A percentile compares a stretch with the other conserved stretches of the same genome.
Evolutionary conservation across 371 early-diverging fungal species (phyloP).

Genomic region (Actinomortierella ambigua): DNA sequence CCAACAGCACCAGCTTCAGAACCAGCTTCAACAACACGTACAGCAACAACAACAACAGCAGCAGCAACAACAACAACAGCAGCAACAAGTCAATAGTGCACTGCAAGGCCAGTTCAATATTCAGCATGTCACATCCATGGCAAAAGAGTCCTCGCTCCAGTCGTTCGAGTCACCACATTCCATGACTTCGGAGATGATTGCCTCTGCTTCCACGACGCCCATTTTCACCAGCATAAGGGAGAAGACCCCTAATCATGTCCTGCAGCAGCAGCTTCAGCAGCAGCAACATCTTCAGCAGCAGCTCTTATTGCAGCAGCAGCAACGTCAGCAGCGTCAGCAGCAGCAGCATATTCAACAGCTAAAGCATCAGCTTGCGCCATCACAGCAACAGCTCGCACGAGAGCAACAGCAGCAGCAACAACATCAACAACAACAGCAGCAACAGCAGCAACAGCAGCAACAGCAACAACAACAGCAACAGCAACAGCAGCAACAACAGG

Average conservation of each 20-base stretch:
- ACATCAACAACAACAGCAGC: conserved; percentile 6
- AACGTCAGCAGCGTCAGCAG: conserved; percentile 20
- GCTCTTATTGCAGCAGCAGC: conserved; percentile 17
- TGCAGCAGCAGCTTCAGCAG: conserved; percentile 31
- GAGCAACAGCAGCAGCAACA: conserved; percentile 13
- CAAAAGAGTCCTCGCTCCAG: too few species aligned
- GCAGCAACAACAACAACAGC: conserved; percentile 30
- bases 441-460: conserved; percentile 19
- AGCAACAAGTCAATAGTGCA: conserved; percentile 27
- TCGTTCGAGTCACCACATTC: too few species aligned
- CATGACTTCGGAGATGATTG: too few species aligned
- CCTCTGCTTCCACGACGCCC: conserved; percentile 30
- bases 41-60: conserved; percentile 23
- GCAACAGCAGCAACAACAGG: conserved; percentile 16
- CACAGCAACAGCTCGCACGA: conserved; percentile 8
- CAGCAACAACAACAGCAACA: conserved; percentile 14
- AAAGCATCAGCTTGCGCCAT: conserved; percentile 2
- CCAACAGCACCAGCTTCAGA: conserved; percentile 20
- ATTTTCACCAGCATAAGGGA: conserved; percentile 27
- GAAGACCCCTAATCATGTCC: background rate
- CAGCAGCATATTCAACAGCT: conserved; percentile 11
- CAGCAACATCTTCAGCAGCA: conserved; percentile 20
- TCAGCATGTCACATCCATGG: too few species aligned
- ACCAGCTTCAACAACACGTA: conserved; percentile 26
- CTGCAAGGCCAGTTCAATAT: conserved; percentile 3